Evolutionary conservation across 805 yeast genomes (phyloP), one percentile per base, ranked within the genome.

Genomic region (Metschnikowia anglica): DNA sequence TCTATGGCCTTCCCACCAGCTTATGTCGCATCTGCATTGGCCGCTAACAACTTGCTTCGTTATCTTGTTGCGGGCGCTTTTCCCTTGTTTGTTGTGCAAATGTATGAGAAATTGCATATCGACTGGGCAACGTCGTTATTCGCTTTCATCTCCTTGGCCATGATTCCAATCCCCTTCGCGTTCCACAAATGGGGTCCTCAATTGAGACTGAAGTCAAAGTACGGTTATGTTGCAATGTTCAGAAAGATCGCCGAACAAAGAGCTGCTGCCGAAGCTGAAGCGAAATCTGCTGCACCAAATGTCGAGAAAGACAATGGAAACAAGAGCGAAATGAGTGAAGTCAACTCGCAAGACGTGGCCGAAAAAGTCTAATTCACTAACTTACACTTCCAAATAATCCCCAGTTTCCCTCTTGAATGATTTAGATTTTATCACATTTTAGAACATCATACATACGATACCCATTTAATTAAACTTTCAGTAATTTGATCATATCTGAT

Each of bases 21-120:
- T 25, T 74, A 76, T 25, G 84, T 88, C 17, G 96, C 96, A 0
- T 82, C 91, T n/a, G 91, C 95, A 3, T 63, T 88, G 48, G 96
- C 96, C 26, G 96, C 96, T 11, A 89, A 88, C 65, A 87, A 86
- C 60, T 70, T 89, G 56, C 63, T 83, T 44, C 77, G 97, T 66
- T 88, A 87, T 59, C 52, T 83, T 24, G 60, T 85, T 48, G 88
- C 95, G 8, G 80, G 88, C 5, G 86, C 81, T 16, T 83, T 89
- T 73, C 96, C 96, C 43, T 70, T 89, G 46, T 88, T 89, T 66
- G 85, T 89, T 1, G 77, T 81, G 16, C 96, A 88, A 65, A 86
- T 89, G 95, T 83, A 84, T 67, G 60, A 74, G 15, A 80, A 73
- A 33, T 68, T 89, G 56, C 80, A 80, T 29, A 77, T 82, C 51